Evolutionary conservation across 345 rosid genomes (phyloP), one percentile per base, ranked within the genome.

Genomic region (Arabidopsis arenosa): DNA sequence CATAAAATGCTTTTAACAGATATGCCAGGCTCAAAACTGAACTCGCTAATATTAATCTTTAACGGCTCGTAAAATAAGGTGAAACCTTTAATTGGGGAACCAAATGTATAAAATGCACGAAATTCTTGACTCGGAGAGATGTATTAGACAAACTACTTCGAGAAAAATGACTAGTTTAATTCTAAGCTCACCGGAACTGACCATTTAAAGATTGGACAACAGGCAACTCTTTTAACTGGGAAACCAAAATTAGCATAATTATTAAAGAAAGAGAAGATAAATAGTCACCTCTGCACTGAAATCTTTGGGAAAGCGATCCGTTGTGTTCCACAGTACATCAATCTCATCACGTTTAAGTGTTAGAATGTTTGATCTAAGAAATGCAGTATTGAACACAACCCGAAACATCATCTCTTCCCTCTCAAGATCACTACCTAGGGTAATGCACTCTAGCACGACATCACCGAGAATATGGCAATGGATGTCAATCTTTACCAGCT

Each of bases 321-420:
- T 80, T 63, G 76, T 74, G 81, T 83, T 81, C 97, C 97, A 89
- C 72, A 84, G 77, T 47, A 80, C 81, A 77, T 91, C 97, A 69
- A 89, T 81, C 69, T 91, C 91, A 45, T 85, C 90, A 53, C 86
- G 84, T 77, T 79, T 87, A 67, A 89, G 87, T 74, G 84, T 81
- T 64, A 91, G 71, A 76, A 80, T 82, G 45, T 89, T 91, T 73
- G 97, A 86, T 70, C 84, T 83, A 73, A 89, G 85, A 75, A 86
- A 91, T 59, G 93, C 85, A 14, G 94, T 91, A 70, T 91, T 86
- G 74, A 91, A 91, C 86, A 87, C 87, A 83, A 83, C 86, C 72
- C 92, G 83, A 52, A 91, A 91, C 86, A 91, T 77, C 89, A 89
- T 86, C 75, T 80, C 77, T 79, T 91, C 94, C 70, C 78, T 79